Conservation (phyloP, 2,329 filamentous ascomycete genomes). For the Hypoxylon rubiginosum region DNA sequence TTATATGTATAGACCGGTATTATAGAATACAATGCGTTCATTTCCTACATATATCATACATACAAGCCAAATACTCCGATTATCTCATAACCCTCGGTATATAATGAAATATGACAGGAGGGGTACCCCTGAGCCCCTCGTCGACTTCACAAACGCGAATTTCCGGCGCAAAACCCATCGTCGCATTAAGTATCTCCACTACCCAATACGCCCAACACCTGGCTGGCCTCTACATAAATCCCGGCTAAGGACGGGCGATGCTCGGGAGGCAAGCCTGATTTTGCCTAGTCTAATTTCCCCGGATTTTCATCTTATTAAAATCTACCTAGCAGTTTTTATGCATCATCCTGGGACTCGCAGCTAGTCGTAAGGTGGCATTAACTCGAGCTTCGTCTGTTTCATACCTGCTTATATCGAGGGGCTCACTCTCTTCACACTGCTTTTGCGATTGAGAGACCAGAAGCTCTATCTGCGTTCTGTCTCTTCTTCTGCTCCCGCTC, state of each 20-base stretch:
- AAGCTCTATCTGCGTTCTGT: no score
- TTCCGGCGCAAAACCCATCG: conserved; percentile 5
- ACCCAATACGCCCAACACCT: no score
- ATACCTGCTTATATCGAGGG: background rate
- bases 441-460: background rate
- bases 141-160: conserved; percentile 10
- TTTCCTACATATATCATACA: no score
- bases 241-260: conserved; percentile 6
- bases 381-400: background rate
- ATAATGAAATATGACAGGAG: conserved; percentile 3
- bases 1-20: no score
- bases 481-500: background rate
- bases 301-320: background rate
- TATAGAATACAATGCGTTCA: no score
- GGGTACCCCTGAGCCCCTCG: conserved; percentile 5
- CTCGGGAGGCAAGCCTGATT: conserved; percentile 5
- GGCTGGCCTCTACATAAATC: background rate
- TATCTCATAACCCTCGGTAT: conserved; percentile 4
- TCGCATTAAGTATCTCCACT: conserved; percentile 17
- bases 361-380: conserved; percentile 6
- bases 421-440: background rate
- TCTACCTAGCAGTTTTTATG: background rate
- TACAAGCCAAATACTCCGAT: background rate
- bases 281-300: conserved; percentile 11
- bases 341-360: background rate